These are phyloP conservation scores for Hyaloperonospora brassicae DNA, from an alignment of 352 stramenopile species.

Conservation along the genomic window DNA sequence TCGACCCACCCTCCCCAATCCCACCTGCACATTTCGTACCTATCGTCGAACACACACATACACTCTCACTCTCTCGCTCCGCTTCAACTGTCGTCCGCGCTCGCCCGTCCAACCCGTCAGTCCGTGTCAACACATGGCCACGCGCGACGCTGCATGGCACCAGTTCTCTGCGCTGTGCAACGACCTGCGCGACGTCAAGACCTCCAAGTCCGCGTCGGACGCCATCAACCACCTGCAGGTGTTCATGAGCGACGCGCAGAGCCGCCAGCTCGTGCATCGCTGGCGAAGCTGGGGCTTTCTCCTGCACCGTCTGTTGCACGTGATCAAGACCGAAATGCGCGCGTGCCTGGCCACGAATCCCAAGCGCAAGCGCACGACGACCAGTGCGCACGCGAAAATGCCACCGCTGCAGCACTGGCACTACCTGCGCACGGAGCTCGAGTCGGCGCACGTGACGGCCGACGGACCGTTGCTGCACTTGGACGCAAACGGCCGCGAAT, in stretches of 20 bases:
- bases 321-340: constrained; percentile 42
- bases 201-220: constrained; percentile 23
- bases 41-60: too few relatives aligned
- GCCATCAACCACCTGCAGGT: constrained; percentile 34
- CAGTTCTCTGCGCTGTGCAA: constrained; percentile 38
- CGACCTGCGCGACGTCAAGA: constrained; percentile 39
- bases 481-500: constrained; percentile 63
- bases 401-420: constrained; percentile 47
- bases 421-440: constrained; percentile 56
- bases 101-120: too few relatives aligned
- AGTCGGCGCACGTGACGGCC: constrained; percentile 38
- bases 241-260: constrained; percentile 45
- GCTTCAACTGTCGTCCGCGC: too few relatives aligned
- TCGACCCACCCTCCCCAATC: too few relatives aligned
- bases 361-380: constrained; percentile 24
- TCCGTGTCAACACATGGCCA: constrained; percentile 1
- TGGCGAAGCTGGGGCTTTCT: constrained; percentile 67
- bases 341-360: constrained; percentile 24
- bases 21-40: too few relatives aligned
- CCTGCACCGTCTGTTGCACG: constrained; percentile 39
- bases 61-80: too few relatives aligned
- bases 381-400: constrained; percentile 24
- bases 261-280: constrained; percentile 51
- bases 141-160: constrained; percentile 33
- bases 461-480: constrained; percentile 53